Evolutionary conservation across 2,329 filamentous ascomycete species (phyloP).

Genomic region (Pseudogymnoascus sp.): DNA sequence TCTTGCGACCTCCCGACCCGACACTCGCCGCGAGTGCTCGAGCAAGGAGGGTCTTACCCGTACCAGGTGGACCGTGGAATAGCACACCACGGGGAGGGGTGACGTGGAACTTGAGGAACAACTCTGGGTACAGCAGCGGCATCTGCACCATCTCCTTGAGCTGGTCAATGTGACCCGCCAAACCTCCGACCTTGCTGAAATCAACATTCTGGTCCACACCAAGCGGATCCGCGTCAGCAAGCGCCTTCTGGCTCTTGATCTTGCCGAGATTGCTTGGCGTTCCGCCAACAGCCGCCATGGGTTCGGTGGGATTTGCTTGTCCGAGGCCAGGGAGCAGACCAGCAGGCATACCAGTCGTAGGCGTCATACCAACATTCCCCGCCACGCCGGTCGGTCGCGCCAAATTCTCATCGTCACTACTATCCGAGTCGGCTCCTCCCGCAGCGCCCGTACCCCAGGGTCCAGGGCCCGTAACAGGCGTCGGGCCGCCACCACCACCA

Average conservation of each 20-base stretch:
- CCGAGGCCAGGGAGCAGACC: constrained; percentile 42
- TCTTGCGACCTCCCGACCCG: constrained; percentile 80
- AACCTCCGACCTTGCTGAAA: constrained; percentile 87
- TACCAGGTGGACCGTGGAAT: constrained; percentile 94
- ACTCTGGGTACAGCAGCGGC: constrained; percentile 86
- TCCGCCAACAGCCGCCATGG: constrained; percentile 46
- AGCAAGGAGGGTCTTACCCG: constrained; percentile 89
- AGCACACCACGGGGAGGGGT: constrained; percentile 90
- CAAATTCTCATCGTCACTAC: constrained; percentile 84
- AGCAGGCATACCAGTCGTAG: constrained; percentile 43
- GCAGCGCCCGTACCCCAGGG: constrained; percentile 66
- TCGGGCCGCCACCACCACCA: constrained; percentile 67
- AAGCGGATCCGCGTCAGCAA: constrained; percentile 89
- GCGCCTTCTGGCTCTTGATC: constrained; percentile 82
- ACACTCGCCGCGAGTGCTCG: constrained; percentile 87
- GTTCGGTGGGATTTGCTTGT: constrained; percentile 49
- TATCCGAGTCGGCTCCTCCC: constrained; percentile 84
- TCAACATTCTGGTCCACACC: constrained; percentile 89
- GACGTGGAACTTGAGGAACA: constrained; percentile 85
- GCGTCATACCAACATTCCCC: constrained; percentile 58
- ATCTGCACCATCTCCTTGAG: constrained; percentile 98
- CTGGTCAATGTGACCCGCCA: constrained; percentile 91
- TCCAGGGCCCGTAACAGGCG: constrained; percentile 45
- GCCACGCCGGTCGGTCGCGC: constrained; percentile 52
- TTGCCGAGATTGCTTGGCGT: constrained; percentile 81